Percentiles rank a stretch among this genome's conserved stretches.
phyloP scores from a whole-genome alignment of 2,329 filamentous ascomycete genomes.

The Furcasterigmium sp. region DNA sequence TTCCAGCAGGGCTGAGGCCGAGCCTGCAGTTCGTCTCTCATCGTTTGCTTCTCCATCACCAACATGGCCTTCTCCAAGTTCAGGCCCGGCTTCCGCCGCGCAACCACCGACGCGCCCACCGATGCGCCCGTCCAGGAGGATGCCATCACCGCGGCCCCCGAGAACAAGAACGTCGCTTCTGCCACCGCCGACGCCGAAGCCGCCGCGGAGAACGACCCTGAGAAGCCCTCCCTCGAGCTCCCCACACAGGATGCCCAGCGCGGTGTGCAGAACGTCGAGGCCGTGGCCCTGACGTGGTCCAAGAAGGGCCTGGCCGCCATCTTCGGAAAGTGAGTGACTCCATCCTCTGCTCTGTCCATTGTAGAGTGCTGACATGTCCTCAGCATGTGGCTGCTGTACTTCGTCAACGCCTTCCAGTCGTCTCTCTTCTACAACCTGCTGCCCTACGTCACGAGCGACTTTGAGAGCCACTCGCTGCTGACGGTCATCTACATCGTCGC shows the following conservation, averaged over 20 bases:
- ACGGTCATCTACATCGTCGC: slow-evolving; percentile 49
- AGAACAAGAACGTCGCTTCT: background rate
- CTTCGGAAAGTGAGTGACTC: slow-evolving; percentile 8
- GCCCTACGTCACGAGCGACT: slow-evolving; percentile 45
- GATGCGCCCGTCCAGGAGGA: background rate
- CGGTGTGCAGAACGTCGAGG: slow-evolving; percentile 17
- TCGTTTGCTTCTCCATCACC: background rate
- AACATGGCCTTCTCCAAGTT: background rate
- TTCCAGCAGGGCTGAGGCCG: too few species aligned
- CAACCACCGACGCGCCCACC: background rate
- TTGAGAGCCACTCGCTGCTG: slow-evolving; percentile 46
- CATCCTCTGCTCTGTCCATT: too few species aligned
- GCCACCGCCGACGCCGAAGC: background rate
- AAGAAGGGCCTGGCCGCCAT: slow-evolving; percentile 13
- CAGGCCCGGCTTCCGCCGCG: background rate
- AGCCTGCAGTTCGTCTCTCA: background rate
- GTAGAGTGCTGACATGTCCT: background rate
- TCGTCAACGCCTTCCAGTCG: slow-evolving; percentile 43
- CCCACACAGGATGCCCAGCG: slow-evolving; percentile 11
- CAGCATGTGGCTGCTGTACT: slow-evolving; percentile 33
- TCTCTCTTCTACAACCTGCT: slow-evolving; percentile 34
- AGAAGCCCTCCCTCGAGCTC: slow-evolving; percentile 3
- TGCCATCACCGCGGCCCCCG: background rate
- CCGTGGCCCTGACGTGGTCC: slow-evolving; percentile 16
- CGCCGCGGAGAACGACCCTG: background rate